Percentiles rank a stretch among this genome's conserved stretches.
These are phyloP conservation scores for Jaapia argillacea DNA, from an alignment of 768 basidiomycete species.

Conservation along the genomic window DNA sequence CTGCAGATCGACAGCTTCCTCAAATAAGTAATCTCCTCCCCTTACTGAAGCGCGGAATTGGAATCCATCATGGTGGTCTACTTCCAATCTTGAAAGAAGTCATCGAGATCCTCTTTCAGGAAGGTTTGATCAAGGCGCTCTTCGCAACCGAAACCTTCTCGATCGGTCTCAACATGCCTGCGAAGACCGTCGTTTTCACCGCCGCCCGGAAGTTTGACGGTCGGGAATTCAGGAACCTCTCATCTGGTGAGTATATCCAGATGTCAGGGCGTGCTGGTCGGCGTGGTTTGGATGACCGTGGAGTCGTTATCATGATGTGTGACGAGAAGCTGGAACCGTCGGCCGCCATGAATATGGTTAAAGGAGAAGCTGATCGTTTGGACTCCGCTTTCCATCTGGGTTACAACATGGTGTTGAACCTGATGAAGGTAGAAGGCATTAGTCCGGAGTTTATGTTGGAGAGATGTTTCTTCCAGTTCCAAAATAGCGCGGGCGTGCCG, in stretches of 20 bases:
- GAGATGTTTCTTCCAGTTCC: slow-evolving; percentile 97
- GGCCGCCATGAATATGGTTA: slow-evolving; percentile 93
- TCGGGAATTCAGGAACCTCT: slow-evolving; percentile 85
- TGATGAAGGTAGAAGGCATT: slow-evolving; percentile 97
- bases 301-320: slow-evolving; percentile 99
- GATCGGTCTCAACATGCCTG: slow-evolving; percentile 98
- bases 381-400: slow-evolving; percentile 98
- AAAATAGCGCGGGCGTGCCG: slow-evolving; percentile 89
- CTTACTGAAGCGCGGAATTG: slow-evolving; percentile 88
- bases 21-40: slow-evolving; percentile 92
- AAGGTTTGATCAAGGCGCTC: slow-evolving; percentile 94
- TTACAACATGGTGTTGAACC: slow-evolving; percentile 97
- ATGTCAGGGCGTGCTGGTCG: slow-evolving; percentile 99
- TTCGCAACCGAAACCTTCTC: slow-evolving; percentile 99
- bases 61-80: slow-evolving; percentile 96
- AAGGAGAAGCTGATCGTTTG: slow-evolving; percentile 92
- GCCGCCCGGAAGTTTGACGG: slow-evolving; percentile 95
- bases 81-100: slow-evolving; percentile 97
- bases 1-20: slow-evolving; percentile 81
- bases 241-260: slow-evolving; percentile 96
- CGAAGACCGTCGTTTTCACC: slow-evolving; percentile 98
- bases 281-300: slow-evolving; percentile 95
- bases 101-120: slow-evolving; percentile 98
- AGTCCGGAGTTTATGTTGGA: slow-evolving; percentile 98
- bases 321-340: slow-evolving; percentile 94